A percentile compares a stretch with the other conserved stretches of the same genome.
Conservation (phyloP, 2,329 filamentous ascomycete species). For the Ophiosphaerella narmari region DNA sequence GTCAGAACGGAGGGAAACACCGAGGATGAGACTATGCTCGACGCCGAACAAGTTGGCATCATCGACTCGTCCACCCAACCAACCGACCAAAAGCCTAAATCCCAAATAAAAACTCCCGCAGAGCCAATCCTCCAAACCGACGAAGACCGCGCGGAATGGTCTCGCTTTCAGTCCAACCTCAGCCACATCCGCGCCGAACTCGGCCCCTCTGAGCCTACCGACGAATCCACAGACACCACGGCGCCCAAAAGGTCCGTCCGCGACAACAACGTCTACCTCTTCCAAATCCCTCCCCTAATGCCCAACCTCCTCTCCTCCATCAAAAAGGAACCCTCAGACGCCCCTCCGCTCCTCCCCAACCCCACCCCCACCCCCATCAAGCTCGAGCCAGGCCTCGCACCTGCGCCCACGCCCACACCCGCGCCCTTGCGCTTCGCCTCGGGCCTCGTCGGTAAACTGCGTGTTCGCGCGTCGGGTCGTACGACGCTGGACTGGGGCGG, state of each 20-base stretch:
- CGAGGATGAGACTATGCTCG: constrained; percentile 47
- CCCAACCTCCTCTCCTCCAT: constrained; percentile 56
- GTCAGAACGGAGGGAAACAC: constrained; percentile 62
- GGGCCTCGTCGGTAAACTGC: constrained; percentile 64
- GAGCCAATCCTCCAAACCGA: constrained; percentile 56
- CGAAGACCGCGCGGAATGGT: constrained; percentile 58
- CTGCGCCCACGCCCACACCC: constrained; percentile 14
- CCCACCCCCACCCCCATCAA: constrained; percentile 33
- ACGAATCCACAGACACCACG: constrained; percentile 20
- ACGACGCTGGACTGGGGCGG: constrained; percentile 68
- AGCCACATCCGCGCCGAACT: constrained; percentile 54
- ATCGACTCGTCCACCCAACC: constrained; percentile 8
- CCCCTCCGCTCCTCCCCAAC: constrained; percentile 9
- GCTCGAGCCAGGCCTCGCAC: constrained; percentile 35
- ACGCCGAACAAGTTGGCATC: constrained; percentile 33
- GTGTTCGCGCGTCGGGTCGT: constrained; percentile 65
- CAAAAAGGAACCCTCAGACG: constrained; percentile 34
- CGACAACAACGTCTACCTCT: constrained; percentile 63
- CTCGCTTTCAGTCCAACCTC: constrained; percentile 54
- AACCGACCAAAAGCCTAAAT: constrained; percentile 32
- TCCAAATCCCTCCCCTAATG: constrained; percentile 67
- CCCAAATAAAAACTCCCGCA: constrained; percentile 19
- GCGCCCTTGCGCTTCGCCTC: constrained; percentile 50
- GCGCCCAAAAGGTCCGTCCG: constrained; percentile 34
- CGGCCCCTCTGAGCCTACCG: constrained; percentile 40